These are phyloP conservation scores for Zalerion maritima DNA, from an alignment of 495 filamentous ascomycete species.

Conservation along the genomic window DNA sequence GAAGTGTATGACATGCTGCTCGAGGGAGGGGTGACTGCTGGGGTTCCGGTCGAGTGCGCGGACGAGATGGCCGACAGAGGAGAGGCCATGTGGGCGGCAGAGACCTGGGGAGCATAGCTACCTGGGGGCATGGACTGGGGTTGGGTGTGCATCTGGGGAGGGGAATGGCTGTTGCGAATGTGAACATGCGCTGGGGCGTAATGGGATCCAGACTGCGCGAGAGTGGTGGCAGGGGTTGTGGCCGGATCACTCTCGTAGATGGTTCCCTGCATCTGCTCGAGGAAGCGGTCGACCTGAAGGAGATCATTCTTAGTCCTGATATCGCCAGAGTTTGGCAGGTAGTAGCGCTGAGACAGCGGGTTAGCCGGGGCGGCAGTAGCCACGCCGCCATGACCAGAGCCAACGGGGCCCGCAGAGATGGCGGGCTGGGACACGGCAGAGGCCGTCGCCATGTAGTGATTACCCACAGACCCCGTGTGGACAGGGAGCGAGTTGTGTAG, in stretches of 20 bases:
- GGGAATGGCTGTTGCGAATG: slow-evolving; percentile 63
- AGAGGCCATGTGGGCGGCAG: slow-evolving; percentile 40
- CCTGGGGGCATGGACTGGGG: slow-evolving; percentile 28
- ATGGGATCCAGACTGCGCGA: slow-evolving; percentile 11
- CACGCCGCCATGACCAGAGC: slow-evolving; percentile 35
- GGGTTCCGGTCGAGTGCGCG: slow-evolving; percentile 48
- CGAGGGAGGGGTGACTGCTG: slow-evolving; percentile 82
- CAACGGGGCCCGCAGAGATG: slow-evolving; percentile 27
- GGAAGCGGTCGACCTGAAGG: slow-evolving; percentile 76
- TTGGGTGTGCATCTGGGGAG: slow-evolving; percentile 39
- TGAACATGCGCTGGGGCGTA: slow-evolving; percentile 29
- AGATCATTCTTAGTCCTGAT: slow-evolving; percentile 86
- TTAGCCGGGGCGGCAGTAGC: too few species aligned
- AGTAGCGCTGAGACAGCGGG: slow-evolving; percentile 49
- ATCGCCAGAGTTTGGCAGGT: slow-evolving; percentile 73
- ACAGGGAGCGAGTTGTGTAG: slow-evolving; percentile 56
- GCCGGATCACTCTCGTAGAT: slow-evolving; percentile 80
- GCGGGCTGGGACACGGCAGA: slow-evolving; percentile 31
- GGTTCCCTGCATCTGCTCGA: slow-evolving; percentile 88
- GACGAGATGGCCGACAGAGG: slow-evolving; percentile 43
- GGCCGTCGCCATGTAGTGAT: slow-evolving; percentile 50
- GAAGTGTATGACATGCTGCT: slow-evolving; percentile 73
- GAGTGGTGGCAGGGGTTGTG: slow-evolving; percentile 39
- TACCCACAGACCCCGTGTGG: slow-evolving; percentile 42
- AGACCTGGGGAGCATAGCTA: slow-evolving; percentile 34